Percentiles rank a stretch among this genome's conserved stretches.
These are phyloP conservation scores for Polyplosphaeria fusca DNA, from an alignment of 495 filamentous ascomycete genomes.

Conservation along the genomic window DNA sequence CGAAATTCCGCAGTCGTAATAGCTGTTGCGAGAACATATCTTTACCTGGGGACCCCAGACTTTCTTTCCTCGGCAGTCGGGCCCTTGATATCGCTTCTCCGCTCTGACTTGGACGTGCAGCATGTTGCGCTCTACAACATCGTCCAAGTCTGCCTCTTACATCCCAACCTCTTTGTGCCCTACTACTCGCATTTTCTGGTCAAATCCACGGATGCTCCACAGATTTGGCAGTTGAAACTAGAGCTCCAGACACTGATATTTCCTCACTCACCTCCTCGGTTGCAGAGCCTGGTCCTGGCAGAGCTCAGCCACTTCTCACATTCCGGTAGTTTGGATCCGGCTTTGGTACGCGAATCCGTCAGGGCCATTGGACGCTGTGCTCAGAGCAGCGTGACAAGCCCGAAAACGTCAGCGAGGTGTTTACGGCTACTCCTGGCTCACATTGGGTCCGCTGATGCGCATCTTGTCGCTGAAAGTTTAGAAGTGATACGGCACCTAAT, in stretches of 20 bases:
- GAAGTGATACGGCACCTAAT: constrained; percentile 95
- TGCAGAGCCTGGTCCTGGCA: constrained; percentile 80
- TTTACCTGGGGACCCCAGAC: constrained; percentile 71
- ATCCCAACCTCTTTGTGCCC: constrained; percentile 72
- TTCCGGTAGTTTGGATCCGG: constrained; percentile 60
- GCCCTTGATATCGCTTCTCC: constrained; percentile 78
- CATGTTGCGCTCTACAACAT: constrained; percentile 90
- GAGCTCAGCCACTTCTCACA: constrained; percentile 91
- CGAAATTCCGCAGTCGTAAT: constrained; percentile 91
- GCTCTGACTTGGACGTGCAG: constrained; percentile 80
- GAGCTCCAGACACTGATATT: constrained; percentile 88
- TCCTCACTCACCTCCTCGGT: constrained; percentile 68
- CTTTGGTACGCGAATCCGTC: constrained; percentile 80
- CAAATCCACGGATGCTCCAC: constrained; percentile 72
- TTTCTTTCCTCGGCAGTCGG: constrained; percentile 71
- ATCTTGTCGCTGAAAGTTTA: constrained; percentile 82
- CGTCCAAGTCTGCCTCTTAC: constrained; percentile 73
- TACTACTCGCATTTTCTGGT: constrained; percentile 87
- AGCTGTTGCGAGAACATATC: constrained; percentile 78
- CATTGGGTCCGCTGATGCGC: constrained; percentile 78
- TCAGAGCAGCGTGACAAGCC: constrained; percentile 55
- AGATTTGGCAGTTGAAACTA: constrained; percentile 85
- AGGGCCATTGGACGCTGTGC: constrained; percentile 91
- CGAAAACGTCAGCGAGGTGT: constrained; percentile 55
- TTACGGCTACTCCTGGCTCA: constrained; percentile 76